Conservation (phyloP, 2,329 filamentous ascomycete genomes). For the Achaetomium macrosporum region DNA sequence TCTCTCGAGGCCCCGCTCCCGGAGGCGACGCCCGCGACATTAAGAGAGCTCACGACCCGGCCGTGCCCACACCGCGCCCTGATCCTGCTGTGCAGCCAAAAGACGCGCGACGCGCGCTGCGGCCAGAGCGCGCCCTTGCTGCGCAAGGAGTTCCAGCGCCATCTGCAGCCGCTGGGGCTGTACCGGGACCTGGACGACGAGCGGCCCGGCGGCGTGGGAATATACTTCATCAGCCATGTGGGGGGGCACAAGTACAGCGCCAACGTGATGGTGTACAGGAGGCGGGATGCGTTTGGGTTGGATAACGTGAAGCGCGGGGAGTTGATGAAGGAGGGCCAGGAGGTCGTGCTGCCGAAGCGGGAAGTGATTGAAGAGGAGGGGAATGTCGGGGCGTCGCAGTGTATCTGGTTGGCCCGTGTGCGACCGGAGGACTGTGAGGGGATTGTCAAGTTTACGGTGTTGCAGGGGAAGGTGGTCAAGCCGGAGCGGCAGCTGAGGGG, state of each 20-base stretch:
- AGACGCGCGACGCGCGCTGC: constrained; percentile 89
- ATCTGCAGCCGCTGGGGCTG: constrained; percentile 76
- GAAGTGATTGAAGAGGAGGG: constrained; percentile 30
- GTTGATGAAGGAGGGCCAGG: constrained; percentile 20
- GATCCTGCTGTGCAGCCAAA: constrained; percentile 89
- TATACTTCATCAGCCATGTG: constrained; percentile 95
- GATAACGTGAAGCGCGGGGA: constrained; percentile 23
- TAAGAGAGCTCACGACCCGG: constrained; percentile 40
- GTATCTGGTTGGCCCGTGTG: constrained; percentile 86
- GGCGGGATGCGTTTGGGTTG: constrained; percentile 45
- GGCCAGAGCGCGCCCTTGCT: constrained; percentile 89
- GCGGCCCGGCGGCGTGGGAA: constrained; percentile 82
- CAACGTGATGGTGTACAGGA: constrained; percentile 87
- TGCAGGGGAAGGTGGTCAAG: constrained; percentile 93
- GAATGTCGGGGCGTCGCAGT: constrained; percentile 66
- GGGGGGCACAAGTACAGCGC: constrained; percentile 95
- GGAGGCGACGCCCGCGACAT: constrained; percentile 27
- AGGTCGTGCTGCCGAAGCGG: neutral
- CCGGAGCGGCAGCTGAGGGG: constrained; percentile 78
- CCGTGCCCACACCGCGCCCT: constrained; percentile 77
- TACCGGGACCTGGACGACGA: constrained; percentile 85
- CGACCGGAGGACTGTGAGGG: constrained; percentile 88
- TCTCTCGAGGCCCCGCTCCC: constrained; percentile 28
- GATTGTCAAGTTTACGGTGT: constrained; percentile 77
- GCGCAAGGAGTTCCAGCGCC: constrained; percentile 81